Evolutionary conservation across 129 eudicot species (phyloP), one percentile per base, ranked within the genome.

Genomic region (Tanacetum coccineum): DNA sequence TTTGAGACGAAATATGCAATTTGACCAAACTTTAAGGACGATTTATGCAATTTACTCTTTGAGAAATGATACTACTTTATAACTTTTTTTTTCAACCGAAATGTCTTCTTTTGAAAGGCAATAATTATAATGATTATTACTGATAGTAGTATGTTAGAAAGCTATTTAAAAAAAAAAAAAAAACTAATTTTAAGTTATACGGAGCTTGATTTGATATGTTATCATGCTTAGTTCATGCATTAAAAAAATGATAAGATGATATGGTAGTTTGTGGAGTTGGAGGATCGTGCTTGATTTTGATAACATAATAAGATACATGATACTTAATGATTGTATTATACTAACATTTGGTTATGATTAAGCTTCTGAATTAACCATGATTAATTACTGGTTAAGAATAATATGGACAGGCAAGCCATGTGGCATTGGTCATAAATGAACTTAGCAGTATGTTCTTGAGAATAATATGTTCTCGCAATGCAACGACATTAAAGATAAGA

Each of bases 201-300:
- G n/a, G n/a, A n/a, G n/a, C n/a, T n/a, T 22, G 54, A 54, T 54
- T 54, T 54, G 59, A 20, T 54, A 2, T 3, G 28, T 54, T 15
- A 17, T 54, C 19, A 22, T 54, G 59, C 28, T 54, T 54, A 54
- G 28, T 54, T 54, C 59, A 54, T 54, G 59, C 59, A 54, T 54
- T 54, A 54, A 9, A 54, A 54, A 54, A 54, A 15, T 54, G 59
- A 20, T 0, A 54, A 18, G 19, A 9, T 54, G 59, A 54, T 54
- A 54, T 18, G 59, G 21, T 17, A 54, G 59, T 17, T 54, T 54
- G 25, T 18, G 25, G 21, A 54, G 59, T 54, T 54, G 59, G 59
- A 10, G 21, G 59, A 54, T 54, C 59, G 59, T 54, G 59, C 26
- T 15, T 17, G 59, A 54, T 5, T 22, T 3, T 6, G 21, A 15